Evolutionary conservation across 352 stramenopile genomes (phyloP), one percentile per base, ranked within the genome.

Genomic region (Phytophthora brassicae): DNA sequence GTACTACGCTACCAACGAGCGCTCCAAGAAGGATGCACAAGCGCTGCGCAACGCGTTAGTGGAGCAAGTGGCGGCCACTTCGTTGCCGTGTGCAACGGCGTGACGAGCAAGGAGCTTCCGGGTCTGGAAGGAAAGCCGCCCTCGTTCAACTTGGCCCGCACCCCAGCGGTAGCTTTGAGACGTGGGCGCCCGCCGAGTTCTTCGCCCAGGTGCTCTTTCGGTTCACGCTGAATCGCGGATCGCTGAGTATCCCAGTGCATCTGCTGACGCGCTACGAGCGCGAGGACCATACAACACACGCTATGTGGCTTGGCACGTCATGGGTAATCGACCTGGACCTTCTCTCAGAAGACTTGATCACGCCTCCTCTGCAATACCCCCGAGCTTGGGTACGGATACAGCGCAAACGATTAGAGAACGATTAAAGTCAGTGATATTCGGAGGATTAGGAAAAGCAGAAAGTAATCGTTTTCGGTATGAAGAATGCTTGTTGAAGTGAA

Each of bases 111-210:
- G n/a, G 60, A 84, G 47, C 47, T 85, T 1, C 71, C 72, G 3
- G 70, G 66, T 12, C 47, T 81, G 11, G 36, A 47, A 8, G 64
- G 53, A 38, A 56, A 51, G 24, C 68, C 68, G 11, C 74, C 77
- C 43, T 59, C 78, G 6, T 67, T 90, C 39, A 91, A 92, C 73
- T 67, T 74, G 81, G 79, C 0, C 84, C 81, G 19, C 81, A 92
- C 35, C 70, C 76, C 28, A 84, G 75, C 46, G 77, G 81, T 36
- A 86, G 72, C 50, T 90, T 89, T 56, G 84, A 91, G 64, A 77
- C 77, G 22, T 91, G 84, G 84, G 78, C 74, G 20, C 84, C 84
- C 0, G 65, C 60, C 44, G 81, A 92, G 53, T 83, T 79, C 16
- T 75, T 90, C 29, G 74, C 77, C 12, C 64, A 62, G 13, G 75